These are phyloP conservation scores for Tolypocladium cylindrosporum DNA, from an alignment of 2,329 filamentous ascomycete genomes.

Conservation along the genomic window DNA sequence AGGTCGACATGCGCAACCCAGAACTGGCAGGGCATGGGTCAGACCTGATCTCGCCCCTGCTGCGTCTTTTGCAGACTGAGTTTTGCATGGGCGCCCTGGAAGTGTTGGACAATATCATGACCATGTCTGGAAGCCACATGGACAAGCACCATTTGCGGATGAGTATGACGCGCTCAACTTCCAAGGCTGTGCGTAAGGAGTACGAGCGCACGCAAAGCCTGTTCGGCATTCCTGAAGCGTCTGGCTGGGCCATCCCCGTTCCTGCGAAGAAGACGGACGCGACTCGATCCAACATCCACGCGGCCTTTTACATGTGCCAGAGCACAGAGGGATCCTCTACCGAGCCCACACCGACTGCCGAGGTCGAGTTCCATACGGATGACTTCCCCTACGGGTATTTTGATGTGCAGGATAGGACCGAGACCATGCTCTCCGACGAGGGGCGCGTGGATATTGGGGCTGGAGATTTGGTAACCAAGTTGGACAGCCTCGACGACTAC, in stretches of 20 bases:
- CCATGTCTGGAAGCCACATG: conserved; percentile 83
- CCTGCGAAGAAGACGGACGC: conserved; percentile 81
- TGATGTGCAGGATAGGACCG: conserved; percentile 60
- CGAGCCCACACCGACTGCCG: conserved; percentile 62
- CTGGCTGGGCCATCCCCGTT: conserved; percentile 91
- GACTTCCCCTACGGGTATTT: conserved; percentile 80
- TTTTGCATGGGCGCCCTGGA: conserved; percentile 87
- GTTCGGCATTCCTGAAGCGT: conserved; percentile 92
- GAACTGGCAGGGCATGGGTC: conserved; percentile 87
- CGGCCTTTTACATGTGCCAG: conserved; percentile 90
- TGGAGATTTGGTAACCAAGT: conserved; percentile 71
- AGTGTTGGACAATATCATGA: conserved; percentile 91
- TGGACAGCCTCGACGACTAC: conserved; percentile 74
- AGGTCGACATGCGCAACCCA: conserved; percentile 85
- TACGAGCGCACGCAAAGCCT: conserved; percentile 90
- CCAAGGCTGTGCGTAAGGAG: conserved; percentile 79
- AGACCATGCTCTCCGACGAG: conserved; percentile 90
- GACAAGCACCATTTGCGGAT: conserved; percentile 92
- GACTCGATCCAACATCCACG: conserved; percentile 87
- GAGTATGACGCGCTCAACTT: conserved; percentile 92
- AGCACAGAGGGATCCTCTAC: conserved; percentile 48
- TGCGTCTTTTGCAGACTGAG: conserved; percentile 83
- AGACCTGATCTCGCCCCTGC: conserved; percentile 85
- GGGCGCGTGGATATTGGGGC: conserved; percentile 55
- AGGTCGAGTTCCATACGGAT: conserved; percentile 87